Evolutionary conservation across 768 basidiomycete genomes (phyloP).

Genomic region (Pleurotus eryngii): DNA sequence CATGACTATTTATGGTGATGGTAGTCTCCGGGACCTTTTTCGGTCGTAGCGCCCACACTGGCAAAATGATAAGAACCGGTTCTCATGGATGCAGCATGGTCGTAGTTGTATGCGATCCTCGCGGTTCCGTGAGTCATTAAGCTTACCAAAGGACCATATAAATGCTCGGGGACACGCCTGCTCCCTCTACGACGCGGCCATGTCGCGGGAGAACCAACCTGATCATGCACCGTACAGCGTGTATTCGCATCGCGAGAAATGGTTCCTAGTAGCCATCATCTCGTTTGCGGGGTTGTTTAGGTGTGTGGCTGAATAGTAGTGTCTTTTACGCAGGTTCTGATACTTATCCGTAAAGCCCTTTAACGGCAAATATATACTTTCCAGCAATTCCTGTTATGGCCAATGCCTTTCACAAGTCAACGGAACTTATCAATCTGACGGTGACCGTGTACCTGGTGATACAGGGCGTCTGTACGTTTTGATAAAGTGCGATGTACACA

Average conservation of each 20-base stretch:
- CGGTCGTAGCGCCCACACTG: no score
- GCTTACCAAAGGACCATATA: no score
- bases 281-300: slow-evolving; percentile 16
- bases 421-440: slow-evolving; percentile 75
- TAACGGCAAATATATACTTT: slow-evolving; percentile 77
- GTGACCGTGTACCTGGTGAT: slow-evolving; percentile 71
- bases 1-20: no score
- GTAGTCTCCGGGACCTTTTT: no score
- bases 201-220: no score
- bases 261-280: slow-evolving; percentile 17
- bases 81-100: no score
- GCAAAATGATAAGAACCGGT: no score
- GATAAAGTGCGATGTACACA: no score
- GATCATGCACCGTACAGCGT: slow-evolving; percentile 13
- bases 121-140: no score
- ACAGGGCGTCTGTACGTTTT: slow-evolving; percentile 40
- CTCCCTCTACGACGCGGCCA: no score
- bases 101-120: no score
- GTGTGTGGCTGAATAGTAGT: background rate
- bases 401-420: slow-evolving; percentile 58
- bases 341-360: slow-evolving; percentile 37
- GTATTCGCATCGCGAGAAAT: slow-evolving; percentile 16
- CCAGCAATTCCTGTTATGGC: slow-evolving; percentile 74
- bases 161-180: no score
- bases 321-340: background rate